Percentiles rank a stretch among this genome's conserved stretches.
These are phyloP conservation scores for Exserohilum rostratum DNA, from an alignment of 2,329 filamentous ascomycete genomes.

Conservation along the genomic window DNA sequence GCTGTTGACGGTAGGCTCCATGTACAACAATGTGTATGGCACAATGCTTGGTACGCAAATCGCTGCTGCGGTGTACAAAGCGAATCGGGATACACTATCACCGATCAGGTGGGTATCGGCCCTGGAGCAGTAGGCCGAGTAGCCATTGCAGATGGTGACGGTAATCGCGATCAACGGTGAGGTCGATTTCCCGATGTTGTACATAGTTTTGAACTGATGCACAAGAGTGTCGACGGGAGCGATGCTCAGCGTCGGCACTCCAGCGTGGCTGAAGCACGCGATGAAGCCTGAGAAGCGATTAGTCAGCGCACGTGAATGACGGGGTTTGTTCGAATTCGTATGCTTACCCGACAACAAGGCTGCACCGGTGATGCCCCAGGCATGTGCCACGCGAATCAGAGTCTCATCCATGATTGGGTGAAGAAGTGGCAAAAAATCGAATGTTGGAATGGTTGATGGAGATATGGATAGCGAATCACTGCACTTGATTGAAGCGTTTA, in stretches of 20 bases:
- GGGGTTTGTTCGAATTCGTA: not conserved
- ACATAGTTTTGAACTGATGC: slow-evolving; percentile 9
- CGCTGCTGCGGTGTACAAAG: not conserved
- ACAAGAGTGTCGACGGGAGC: slow-evolving; percentile 7
- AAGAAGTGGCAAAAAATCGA: not conserved
- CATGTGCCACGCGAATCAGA: not conserved
- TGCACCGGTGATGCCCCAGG: slow-evolving; percentile 1
- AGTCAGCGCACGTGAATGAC: not conserved
- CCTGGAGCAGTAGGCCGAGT: slow-evolving; percentile 1
- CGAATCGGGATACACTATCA: not conserved
- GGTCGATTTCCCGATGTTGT: slow-evolving; percentile 8
- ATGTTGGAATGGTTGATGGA: not conserved
- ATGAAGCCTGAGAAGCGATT: not conserved
- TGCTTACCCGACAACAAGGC: slow-evolving; percentile 6
- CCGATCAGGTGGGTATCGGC: not conserved
- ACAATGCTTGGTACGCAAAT: slow-evolving; percentile 1
- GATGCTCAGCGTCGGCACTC: slow-evolving; percentile 7
- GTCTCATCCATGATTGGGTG: not conserved
- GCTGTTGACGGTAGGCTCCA: slow-evolving; percentile 6
- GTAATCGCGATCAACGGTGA: slow-evolving; percentile 4
- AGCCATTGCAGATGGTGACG: slow-evolving; percentile 7
- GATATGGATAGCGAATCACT: not conserved
- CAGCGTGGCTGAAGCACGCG: slow-evolving; percentile 8
- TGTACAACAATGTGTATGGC: slow-evolving; percentile 5
- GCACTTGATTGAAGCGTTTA: not conserved